Evolutionary conservation across 345 rosid species (phyloP), one percentile per base, ranked within the genome.

Genomic region (Eucalyptus virginea): DNA sequence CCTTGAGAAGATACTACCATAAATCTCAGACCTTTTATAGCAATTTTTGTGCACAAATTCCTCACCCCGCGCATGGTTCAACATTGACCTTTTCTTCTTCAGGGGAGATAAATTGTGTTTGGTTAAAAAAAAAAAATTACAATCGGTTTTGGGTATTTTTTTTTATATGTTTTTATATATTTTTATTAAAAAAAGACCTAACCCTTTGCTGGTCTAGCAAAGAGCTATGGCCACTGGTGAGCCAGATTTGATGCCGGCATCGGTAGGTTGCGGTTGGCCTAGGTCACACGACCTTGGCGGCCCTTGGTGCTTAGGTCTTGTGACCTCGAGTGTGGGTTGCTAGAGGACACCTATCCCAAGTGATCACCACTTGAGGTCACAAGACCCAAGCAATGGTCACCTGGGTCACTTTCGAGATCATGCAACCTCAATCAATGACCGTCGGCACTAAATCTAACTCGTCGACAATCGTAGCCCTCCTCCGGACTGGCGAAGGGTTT

Each of bases 231-330:
- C 56, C 9, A 8, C 1, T 52, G 10, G 56, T 2, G 56, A 52
- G 56, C 5, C 0, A 7, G 0, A 18, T 19, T 1, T 1, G 2
- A 52, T 52, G 4, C 56, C 24, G 1, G 1, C 4, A 2, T 52
- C 1, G 0, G 0, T 19, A 19, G 56, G 24, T 52, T 52, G 10
- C 5, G 0, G 24, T 52, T 0, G 9, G 11, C 58, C 26, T 52
- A 52, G 10, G 56, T 52, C 2, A 10, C 24, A 52, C 0, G 24
- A 52, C 58, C 58, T 52, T 4, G 58, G 58, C 58, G 0, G 26
- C 11, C 58, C 58, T 21, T 0, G 56, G 5, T 0, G 2, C 26
- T 8, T 19, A 21, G 26, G 58, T 52, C 58, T 52, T 52, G 26
- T 52, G 58, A 52, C 58, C 11, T 52, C 2, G 2, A 52, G 26